Percentiles rank a stretch among this genome's conserved stretches.
phyloP scores from a whole-genome alignment of 495 filamentous ascomycete genomes.

The Daldinia bambusicola region DNA sequence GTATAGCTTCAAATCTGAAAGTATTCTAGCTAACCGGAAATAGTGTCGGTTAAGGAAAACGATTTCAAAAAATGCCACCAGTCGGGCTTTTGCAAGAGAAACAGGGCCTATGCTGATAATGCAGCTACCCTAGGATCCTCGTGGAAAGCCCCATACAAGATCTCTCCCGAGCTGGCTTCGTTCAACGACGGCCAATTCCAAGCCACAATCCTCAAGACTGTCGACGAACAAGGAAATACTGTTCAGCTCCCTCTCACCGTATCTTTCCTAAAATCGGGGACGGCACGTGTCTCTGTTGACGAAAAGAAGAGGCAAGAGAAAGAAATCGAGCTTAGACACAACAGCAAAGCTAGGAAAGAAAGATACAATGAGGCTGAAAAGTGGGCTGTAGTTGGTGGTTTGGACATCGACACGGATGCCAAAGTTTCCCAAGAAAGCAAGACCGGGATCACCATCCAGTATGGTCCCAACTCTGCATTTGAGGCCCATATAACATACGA shows the following conservation, averaged over 20 bases:
- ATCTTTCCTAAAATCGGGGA: slow-evolving; percentile 88
- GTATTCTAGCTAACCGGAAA: slow-evolving; percentile 19
- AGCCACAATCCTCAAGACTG: slow-evolving; percentile 80
- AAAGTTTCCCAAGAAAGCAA: slow-evolving; percentile 66
- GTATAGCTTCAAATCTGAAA: not conserved
- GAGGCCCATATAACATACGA: slow-evolving; percentile 83
- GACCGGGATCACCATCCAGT: slow-evolving; percentile 77
- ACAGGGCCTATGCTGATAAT: slow-evolving; percentile 86
- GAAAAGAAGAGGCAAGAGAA: slow-evolving; percentile 90
- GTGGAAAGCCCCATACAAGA: slow-evolving; percentile 85
- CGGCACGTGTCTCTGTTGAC: slow-evolving; percentile 85
- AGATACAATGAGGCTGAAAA: slow-evolving; percentile 90
- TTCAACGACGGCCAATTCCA: slow-evolving; percentile 84
- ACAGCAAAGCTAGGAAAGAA: slow-evolving; percentile 86
- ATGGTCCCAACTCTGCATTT: slow-evolving; percentile 79
- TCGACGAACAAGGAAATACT: slow-evolving; percentile 66
- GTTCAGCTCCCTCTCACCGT: slow-evolving; percentile 84
- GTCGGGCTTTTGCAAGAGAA: slow-evolving; percentile 95
- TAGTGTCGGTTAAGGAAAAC: slow-evolving; percentile 89
- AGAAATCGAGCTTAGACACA: slow-evolving; percentile 85
- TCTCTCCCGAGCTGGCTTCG: slow-evolving; percentile 73
- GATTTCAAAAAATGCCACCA: slow-evolving; percentile 96
- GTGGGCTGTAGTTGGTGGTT: slow-evolving; percentile 85
- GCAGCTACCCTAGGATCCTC: slow-evolving; percentile 68
- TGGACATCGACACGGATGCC: slow-evolving; percentile 73